Base-by-base conservation (phyloP, 352 stramenopile species). In the Globisporangium takayamanum region DNA sequence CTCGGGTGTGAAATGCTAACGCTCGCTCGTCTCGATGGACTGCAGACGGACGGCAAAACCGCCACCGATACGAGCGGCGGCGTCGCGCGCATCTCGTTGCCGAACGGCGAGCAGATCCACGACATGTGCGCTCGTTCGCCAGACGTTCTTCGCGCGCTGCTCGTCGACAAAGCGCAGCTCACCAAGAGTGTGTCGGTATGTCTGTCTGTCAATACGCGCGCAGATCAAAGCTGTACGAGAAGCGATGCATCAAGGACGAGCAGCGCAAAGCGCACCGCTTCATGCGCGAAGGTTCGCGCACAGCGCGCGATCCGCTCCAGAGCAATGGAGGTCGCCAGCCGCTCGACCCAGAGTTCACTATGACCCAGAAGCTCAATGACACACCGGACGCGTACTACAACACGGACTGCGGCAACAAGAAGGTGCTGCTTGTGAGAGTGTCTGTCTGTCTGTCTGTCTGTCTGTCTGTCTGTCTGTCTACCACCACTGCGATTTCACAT, bases 171-270 rank as follows among this genome's bases (percentile, higher is more conserved):
- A 10, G 33, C 33, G 33, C 33, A 39, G 33, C 33, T 39, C 33
- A 39, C 33, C 33, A 39, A 10, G 7, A 12, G 10, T 10, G 28
- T 22, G 30, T 37, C 30, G 5, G 18, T 45, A 3, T 52, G 6
- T 4, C 22, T 59, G 41, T 11, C 42, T 33, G 28, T 2, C 42
- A 6, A 25, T 41, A 4, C 11, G 7, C n/a, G 28, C n/a, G 20
- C 33, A 88, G 77, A 81, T 83, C 69, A 67, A 87, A 88, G 50
- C 51, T 90, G 30, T 82, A 86, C 53, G 57, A 84, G 52, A 87
- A 84, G 51, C 70, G 70, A 18, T 87, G 69, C 60, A 67, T 77
- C 56, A 88, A 90, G 55, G 72, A 84, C 26, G 76, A 88, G 42
- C 72, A 88, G 55, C 76, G 74, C 22, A 74, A 76, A 42, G 76